A percentile compares a stretch with the other conserved stretches of the same genome.
Evolutionary conservation across 495 filamentous ascomycete species (phyloP).

Genomic region (Hypoxylon lienhwacheense): DNA sequence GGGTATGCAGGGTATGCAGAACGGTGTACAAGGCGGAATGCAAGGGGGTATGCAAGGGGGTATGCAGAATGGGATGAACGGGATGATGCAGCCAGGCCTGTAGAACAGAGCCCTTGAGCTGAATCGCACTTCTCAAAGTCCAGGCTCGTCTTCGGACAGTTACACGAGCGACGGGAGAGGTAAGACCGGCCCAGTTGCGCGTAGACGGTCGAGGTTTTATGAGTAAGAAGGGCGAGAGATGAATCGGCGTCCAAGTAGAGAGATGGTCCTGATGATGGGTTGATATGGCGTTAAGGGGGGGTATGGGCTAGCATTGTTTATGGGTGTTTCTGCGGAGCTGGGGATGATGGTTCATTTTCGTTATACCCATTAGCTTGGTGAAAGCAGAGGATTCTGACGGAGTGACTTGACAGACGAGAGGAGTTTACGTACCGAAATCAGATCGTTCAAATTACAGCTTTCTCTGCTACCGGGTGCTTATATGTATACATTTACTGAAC

Average conservation of each 20-base stretch:
- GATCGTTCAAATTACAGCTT: background rate
- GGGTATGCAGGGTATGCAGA: slow-evolving; percentile 21
- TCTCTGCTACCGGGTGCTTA: background rate
- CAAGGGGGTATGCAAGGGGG: slow-evolving; percentile 15
- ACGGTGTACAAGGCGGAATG: slow-evolving; percentile 13
- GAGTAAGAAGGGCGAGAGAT: no score
- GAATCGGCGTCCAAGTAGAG: no score
- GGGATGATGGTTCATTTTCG: slow-evolving; percentile 19
- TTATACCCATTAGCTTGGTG: slow-evolving; percentile 29
- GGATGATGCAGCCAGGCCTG: slow-evolving; percentile 44
- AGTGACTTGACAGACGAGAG: no score
- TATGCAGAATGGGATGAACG: slow-evolving; percentile 40
- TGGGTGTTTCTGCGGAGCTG: background rate
- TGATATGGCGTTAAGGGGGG: slow-evolving; percentile 18
- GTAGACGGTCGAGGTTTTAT: no score
- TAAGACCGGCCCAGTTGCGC: no score
- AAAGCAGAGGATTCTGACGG: no score
- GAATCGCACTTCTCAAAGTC: no score
- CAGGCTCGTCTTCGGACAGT: no score
- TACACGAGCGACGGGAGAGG: no score
- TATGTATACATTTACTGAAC: background rate
- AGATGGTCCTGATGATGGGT: no score
- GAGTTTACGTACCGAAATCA: no score
- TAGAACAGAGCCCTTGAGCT: slow-evolving; percentile 11
- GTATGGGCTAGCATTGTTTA: slow-evolving; percentile 5